Evolutionary conservation across 371 early-diverging fungal genomes (phyloP).

Genomic region (Lichtheimia corymbifera): DNA sequence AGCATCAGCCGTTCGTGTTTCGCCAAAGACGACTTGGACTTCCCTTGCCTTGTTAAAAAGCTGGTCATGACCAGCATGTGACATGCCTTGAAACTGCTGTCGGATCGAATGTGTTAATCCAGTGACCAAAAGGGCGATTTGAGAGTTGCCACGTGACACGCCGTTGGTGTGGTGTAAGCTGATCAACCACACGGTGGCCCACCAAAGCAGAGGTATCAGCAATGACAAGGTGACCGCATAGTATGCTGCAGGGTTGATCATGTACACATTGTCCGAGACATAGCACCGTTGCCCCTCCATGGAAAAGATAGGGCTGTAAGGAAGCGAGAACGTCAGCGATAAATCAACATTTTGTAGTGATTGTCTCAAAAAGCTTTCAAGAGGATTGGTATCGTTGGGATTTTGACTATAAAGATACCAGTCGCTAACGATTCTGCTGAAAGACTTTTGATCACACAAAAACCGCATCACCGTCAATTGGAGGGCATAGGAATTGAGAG

Average conservation of each 20-base stretch:
- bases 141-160: slow-evolving; percentile 21
- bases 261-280: not conserved
- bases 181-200: slow-evolving; percentile 16
- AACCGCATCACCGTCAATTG: slow-evolving; percentile 11
- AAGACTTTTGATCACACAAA: not conserved
- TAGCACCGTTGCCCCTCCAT: not conserved
- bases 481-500: slow-evolving; percentile 12
- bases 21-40: slow-evolving; percentile 16
- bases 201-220: slow-evolving; percentile 18
- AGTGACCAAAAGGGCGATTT: slow-evolving; percentile 20
- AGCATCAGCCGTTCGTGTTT: slow-evolving; percentile 5
- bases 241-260: slow-evolving; percentile 12
- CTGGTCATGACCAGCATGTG: slow-evolving; percentile 13
- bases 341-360: slow-evolving; percentile 8
- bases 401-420: not conserved
- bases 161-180: slow-evolving; percentile 19
- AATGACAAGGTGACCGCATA: slow-evolving; percentile 8
- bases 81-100: slow-evolving; percentile 13
- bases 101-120: slow-evolving; percentile 15
- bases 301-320: not conserved
- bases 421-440: not conserved
- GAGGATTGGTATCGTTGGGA: not conserved
- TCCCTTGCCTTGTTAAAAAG: slow-evolving; percentile 13
- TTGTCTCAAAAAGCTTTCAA: not conserved
- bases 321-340: slow-evolving; percentile 1